Conservation (phyloP, 176 grass and related monocot genomes). For the bread wheat (Triticum aestivum) region IWGSC_CS_RefSeq_v2.1 NC_057804.1:443758447-443758946, state of each 20-base stretch:
- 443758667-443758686: constrained; percentile 23
- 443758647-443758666: constrained; percentile 2
- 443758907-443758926: constrained; percentile 1
- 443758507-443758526: neutral
- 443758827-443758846: constrained; percentile 11
- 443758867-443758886: constrained; percentile 10
- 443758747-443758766: constrained; percentile 3
- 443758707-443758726: neutral
- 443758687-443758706: neutral
- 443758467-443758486: neutral
- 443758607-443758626: neutral
- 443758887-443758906: neutral
- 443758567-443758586: neutral
- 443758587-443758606: constrained; percentile 11
- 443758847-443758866: neutral
- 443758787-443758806: constrained; percentile 5
- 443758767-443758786: neutral
- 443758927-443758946: neutral
- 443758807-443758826: constrained; percentile 6
- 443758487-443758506: neutral
- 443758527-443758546: neutral
- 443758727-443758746: neutral
- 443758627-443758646: neutral
- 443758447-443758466: neutral
- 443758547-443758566: neutral